Evolutionary conservation across 208 protist genomes (phyloP), one percentile per base, ranked within the genome.

Genomic region (Crithidia brevicula): DNA sequence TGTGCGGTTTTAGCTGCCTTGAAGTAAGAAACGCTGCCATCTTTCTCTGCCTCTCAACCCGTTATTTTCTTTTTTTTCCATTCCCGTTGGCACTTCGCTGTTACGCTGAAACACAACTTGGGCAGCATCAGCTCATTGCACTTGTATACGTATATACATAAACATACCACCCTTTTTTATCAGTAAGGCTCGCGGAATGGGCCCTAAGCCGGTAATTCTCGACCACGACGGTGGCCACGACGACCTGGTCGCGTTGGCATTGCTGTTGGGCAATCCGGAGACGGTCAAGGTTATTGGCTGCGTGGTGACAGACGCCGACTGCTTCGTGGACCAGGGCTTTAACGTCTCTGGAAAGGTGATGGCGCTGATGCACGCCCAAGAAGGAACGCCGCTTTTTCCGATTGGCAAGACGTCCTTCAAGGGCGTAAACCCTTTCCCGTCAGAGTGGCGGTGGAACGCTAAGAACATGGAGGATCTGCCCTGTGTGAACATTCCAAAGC

Each of bases 221-320:
- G 92, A 97, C 63, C 92, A 97, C 66, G 92, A 97, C 46, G 89
- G 92, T 16, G 86, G 88, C 5, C 79, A 92, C 62, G 92, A 97
- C 63, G 92, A 97, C 72, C 31, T 97, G 30, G 84, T 95, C 6
- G 87, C 89, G 7, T 67, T 97, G 11, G 81, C 86, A 10, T 65
- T 95, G 42, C 72, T 95, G 15, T 70, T 95, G 22, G 81, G 88
- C 4, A 80, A 91, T 34, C 79, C 88, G 30, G 73, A 85, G n/a
- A 79, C 89, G 64, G 81, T 93, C 11, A 79, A 83, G 47, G 72
- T 95, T n/a, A 91, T 97, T 72, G 87, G 87, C 23, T 83, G 79
- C 59, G 79, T 92, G 50, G 85, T 93, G 28, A 94, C 83, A 3
- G 89, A 95, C 53, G 92, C 87, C 16, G 89, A 94, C 81, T 95